A percentile compares a stretch with the other conserved stretches of the same genome.
Conservation (phyloP, 1,284 basidiomycete species). For the Cryptococcus maquisensis region DNA sequence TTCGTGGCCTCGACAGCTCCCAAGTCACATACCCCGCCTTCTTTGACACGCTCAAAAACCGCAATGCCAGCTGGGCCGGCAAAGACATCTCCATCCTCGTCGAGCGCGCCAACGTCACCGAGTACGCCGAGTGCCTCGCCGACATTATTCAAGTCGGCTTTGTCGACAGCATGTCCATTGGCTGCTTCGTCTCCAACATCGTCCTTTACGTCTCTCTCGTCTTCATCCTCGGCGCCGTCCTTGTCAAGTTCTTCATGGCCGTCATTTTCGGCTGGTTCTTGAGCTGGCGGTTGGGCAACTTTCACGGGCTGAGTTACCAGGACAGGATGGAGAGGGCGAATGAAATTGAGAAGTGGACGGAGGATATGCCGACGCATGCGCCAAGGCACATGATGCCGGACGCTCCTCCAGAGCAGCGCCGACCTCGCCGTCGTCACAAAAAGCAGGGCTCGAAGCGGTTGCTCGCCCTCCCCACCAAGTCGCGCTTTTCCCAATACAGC, state of each 20-base stretch:
- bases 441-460: slow-evolving; percentile 66
- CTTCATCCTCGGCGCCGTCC: slow-evolving; percentile 95
- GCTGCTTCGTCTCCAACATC: slow-evolving; percentile 90
- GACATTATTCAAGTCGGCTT: slow-evolving; percentile 85
- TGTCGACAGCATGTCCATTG: slow-evolving; percentile 89
- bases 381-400: slow-evolving; percentile 80
- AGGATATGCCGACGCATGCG: slow-evolving; percentile 92
- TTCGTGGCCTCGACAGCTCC: slow-evolving; percentile 73
- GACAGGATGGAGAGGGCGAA: slow-evolving; percentile 82
- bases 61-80: slow-evolving; percentile 69
- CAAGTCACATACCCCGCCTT: slow-evolving; percentile 76
- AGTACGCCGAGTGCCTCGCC: slow-evolving; percentile 74
- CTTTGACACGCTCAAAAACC: slow-evolving; percentile 70
- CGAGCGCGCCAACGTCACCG: slow-evolving; percentile 57
- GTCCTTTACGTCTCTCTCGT: slow-evolving; percentile 93
- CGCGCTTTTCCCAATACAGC: slow-evolving; percentile 72
- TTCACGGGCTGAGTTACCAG: slow-evolving; percentile 87
- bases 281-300: slow-evolving; percentile 88
- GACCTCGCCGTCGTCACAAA: slow-evolving; percentile 82
- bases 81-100: slow-evolving; percentile 83
- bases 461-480: slow-evolving; percentile 57
- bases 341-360: slow-evolving; percentile 94
- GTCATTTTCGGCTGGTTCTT: slow-evolving; percentile 97
- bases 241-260: slow-evolving; percentile 93
- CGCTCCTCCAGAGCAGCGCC: too few species aligned